Base-by-base conservation (phyloP, 495 filamentous ascomycete genomes). In the Hypomontagnella monticulosa region DNA sequence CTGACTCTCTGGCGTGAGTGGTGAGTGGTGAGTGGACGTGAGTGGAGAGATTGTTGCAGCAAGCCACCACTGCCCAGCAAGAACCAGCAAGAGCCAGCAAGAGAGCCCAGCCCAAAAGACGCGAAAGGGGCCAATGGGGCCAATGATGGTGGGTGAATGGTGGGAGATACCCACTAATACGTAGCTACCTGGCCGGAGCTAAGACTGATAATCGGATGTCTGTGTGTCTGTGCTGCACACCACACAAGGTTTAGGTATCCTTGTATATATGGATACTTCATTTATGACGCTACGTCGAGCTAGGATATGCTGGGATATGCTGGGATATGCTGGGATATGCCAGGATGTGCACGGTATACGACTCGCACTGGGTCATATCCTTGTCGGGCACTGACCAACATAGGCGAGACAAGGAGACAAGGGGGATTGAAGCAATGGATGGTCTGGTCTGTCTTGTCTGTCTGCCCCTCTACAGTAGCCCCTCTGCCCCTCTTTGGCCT, bases 171-270 rank as follows among this genome's bases (percentile, higher is more conserved):
- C 49, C 55, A 66, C 56, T 44, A 43, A 44, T 54, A 54, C 48
- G 53, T 63, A 63, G 41, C 53, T 68, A 68, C 65, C 27, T 62
- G 47, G 34, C 43, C 57, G 47, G 57, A 62, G 64, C 64, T 67
- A 67, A 66, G 51, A 67, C 55, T 62, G 64, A 67, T 67, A 62
- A 67, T 67, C 64, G 64, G 64, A 57, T 67, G 64, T 67, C 64
- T 67, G 38, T 67, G 53, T 18, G 56, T 67, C 51, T 61, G 63
- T 67, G 57, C 52, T 62, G 57, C 63, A 67, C 57, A 67, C 57
- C 51, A 61, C 42, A 41, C 20, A 34, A 23, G 49, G 40, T 41
- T 37, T 9, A 54, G 3, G 48, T 61, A 61, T 23, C 27, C 27
- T 47, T 27, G 58, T 61, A 62, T 30, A 55, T 49, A 16, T 58